Conservation (phyloP, 805 yeast species). For the Candida tammaniensis region DNA sequence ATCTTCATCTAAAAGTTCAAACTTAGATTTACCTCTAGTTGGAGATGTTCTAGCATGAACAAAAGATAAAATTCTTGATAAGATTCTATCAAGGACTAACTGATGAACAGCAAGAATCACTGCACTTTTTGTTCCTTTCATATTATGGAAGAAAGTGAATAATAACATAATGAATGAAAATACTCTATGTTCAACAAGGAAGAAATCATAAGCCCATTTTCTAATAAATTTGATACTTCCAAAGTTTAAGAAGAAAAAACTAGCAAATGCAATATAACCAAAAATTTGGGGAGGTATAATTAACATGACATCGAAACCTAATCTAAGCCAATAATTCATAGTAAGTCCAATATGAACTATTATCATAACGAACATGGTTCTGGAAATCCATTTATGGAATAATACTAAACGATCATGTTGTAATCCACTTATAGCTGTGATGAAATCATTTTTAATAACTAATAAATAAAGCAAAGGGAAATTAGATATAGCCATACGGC, state of each 20-base stretch:
- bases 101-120: slow-evolving; percentile 41
- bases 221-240: slow-evolving; percentile 35
- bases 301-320: slow-evolving; percentile 38
- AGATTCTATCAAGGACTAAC: slow-evolving; percentile 40
- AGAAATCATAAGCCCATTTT: slow-evolving; percentile 40
- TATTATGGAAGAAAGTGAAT: slow-evolving; percentile 40
- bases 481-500: slow-evolving; percentile 38
- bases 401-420: slow-evolving; percentile 36
- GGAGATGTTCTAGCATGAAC: slow-evolving; percentile 36
- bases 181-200: slow-evolving; percentile 42
- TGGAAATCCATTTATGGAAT: slow-evolving; percentile 45
- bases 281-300: slow-evolving; percentile 49
- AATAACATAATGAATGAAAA: slow-evolving; percentile 42
- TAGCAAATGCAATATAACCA: slow-evolving; percentile 44
- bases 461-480: slow-evolving; percentile 36
- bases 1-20: slow-evolving; percentile 39
- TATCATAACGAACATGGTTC: slow-evolving; percentile 34
- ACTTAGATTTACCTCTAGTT: slow-evolving; percentile 34
- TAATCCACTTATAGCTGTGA: slow-evolving; percentile 40
- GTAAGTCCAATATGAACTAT: slow-evolving; percentile 34
- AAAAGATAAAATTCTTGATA: slow-evolving; percentile 24
- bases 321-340: slow-evolving; percentile 38
- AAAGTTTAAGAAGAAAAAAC: slow-evolving; percentile 34
- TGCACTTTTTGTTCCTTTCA: slow-evolving; percentile 26
- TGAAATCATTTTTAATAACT: slow-evolving; percentile 38